Conservation (phyloP, 345 rosid species). For the Raphanus raphanistrum region DNA sequence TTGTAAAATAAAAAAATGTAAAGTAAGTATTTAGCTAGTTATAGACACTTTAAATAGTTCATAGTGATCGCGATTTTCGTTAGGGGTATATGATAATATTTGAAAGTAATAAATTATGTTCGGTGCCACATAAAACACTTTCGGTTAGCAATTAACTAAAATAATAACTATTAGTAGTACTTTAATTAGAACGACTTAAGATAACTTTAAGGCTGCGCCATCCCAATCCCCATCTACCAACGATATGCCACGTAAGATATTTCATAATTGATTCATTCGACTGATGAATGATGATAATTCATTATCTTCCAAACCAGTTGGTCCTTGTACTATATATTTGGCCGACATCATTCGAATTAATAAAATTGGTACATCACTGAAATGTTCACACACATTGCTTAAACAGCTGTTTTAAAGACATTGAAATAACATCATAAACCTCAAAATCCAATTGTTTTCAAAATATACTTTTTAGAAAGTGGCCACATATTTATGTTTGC, state of each 20-base stretch:
- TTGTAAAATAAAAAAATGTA: neutral
- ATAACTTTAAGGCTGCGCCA: constrained; percentile 29
- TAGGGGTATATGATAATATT: constrained; percentile 21
- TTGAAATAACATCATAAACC: neutral
- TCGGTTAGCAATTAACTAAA: constrained; percentile 32
- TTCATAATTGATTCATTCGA: neutral
- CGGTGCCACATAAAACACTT: constrained; percentile 34
- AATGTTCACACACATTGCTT: neutral
- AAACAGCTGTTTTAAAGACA: neutral
- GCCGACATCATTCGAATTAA: constrained; percentile 25
- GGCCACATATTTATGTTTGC: too few species aligned
- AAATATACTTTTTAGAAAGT: too few species aligned
- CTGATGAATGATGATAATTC: neutral
- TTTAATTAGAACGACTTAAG: constrained; percentile 23
- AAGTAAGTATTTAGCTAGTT: constrained; percentile 19
- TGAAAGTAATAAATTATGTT: neutral
- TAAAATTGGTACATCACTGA: neutral
- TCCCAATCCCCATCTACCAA: constrained; percentile 31
- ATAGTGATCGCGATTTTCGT: constrained; percentile 22
- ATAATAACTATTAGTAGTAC: neutral
- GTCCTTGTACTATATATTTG: constrained; percentile 15
- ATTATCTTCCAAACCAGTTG: constrained; percentile 5
- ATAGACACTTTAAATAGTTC: neutral
- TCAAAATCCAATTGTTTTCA: neutral
- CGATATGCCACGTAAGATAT: constrained; percentile 28